A percentile compares a stretch with the other conserved stretches of the same genome.
Evolutionary conservation across 139 green algal species (phyloP).

Genomic region (Picochlorum sp.): DNA sequence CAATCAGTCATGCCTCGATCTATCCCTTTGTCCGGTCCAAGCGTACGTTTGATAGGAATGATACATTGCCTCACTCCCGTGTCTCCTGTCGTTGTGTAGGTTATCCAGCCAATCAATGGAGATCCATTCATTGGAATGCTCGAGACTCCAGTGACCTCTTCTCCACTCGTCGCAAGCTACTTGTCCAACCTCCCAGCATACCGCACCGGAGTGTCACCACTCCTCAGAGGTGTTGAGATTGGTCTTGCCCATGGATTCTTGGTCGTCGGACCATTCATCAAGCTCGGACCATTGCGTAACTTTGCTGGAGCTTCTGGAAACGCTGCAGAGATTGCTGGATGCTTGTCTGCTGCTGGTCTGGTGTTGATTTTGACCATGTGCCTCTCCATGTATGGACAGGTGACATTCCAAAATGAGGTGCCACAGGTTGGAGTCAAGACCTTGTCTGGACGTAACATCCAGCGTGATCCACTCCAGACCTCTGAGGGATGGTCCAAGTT

Average conservation of each 20-base stretch:
- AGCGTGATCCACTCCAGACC: slow-evolving; percentile 55
- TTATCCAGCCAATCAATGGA: slow-evolving; percentile 90
- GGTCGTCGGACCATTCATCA: slow-evolving; percentile 94
- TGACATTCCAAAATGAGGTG: slow-evolving; percentile 74
- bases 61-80: no score
- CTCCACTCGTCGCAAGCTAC: slow-evolving; percentile 81
- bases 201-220: slow-evolving; percentile 78
- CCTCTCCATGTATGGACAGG: slow-evolving; percentile 85
- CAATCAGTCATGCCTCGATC: no score
- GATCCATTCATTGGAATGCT: slow-evolving; percentile 96
- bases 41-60: no score
- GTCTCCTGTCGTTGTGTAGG: slow-evolving; percentile 24
- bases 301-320: slow-evolving; percentile 36
- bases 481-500: slow-evolving; percentile 77
- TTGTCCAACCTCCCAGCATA: slow-evolving; percentile 96
- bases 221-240: slow-evolving; percentile 95
- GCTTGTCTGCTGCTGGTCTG: slow-evolving; percentile 73
- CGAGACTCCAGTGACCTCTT: slow-evolving; percentile 93
- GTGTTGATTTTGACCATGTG: slow-evolving; percentile 86
- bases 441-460: slow-evolving; percentile 63
- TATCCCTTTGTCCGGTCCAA: no score
- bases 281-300: slow-evolving; percentile 81
- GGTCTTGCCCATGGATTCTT: slow-evolving; percentile 95
- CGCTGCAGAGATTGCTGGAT: slow-evolving; percentile 74
- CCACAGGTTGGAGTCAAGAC: slow-evolving; percentile 81